Evolutionary conservation across 1,139 yeast genomes (phyloP), one percentile per base, ranked within the genome.

Genomic region (Zygotorulaspora mrakii): DNA sequence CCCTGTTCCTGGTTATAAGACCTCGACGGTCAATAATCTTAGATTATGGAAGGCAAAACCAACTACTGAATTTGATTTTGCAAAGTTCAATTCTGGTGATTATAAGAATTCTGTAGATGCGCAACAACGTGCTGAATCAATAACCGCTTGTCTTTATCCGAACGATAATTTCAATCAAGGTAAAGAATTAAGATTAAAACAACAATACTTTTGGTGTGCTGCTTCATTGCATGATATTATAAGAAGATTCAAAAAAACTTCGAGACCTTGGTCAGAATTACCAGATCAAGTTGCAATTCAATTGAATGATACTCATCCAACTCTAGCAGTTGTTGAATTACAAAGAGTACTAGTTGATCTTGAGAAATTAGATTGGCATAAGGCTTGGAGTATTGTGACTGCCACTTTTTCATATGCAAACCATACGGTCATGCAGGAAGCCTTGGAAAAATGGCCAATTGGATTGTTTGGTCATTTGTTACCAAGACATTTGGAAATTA

Each of bases 131-230:
- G 96, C 96, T 2, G 96, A 87, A 64, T 81, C 94, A 17, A 85
- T 89, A 53, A 86, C 96, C 26, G 85, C 96, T 3, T 96, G 87
- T 10, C 70, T 87, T 58, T 88, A 88, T 65, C 96, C 96, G 46
- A 88, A 88, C 64, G 96, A 88, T 63, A 88, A 88, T 64, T 88
- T 88, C 62, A 83, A 85, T 59, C 76, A 79, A 49, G 97, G 97
- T 54, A 89, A 89, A 66, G 95, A 86, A 60, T 73, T 89, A 59
- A 79, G 97, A 64, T 77, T 89, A 64, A 89, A 88, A 66, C 96
- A 89, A 68, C 96, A 89, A 66, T 89, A 86, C 67, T 89, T 89
- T 66, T 89, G 97, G 97, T 95, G 89, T 40, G 82, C 95, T 37
- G 96, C 96, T 33, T 85, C 95, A 7, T 73, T 89, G 50, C 88